These are phyloP conservation scores for Candida easanensis DNA, from an alignment of 805 yeast genomes.

Conservation along the genomic window DNA sequence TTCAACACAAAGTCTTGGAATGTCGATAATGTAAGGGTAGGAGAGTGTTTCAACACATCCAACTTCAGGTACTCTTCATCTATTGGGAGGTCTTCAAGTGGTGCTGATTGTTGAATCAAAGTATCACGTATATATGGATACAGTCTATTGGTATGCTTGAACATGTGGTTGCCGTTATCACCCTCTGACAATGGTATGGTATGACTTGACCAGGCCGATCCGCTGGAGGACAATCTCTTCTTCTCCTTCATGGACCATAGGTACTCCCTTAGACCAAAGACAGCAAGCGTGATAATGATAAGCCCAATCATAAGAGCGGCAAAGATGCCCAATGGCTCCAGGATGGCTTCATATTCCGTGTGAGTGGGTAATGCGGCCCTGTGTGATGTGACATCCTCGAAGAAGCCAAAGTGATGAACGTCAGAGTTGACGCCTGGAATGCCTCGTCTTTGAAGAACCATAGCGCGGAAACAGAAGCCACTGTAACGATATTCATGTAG, in stretches of 20 bases:
- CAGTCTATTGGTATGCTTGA: conserved; percentile 16
- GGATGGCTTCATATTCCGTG: conserved; percentile 21
- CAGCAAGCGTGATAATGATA: conserved; percentile 18
- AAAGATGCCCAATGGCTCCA: conserved; percentile 27
- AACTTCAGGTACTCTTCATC: conserved; percentile 3
- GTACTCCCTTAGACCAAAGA: conserved; percentile 31
- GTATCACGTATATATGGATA: conserved; percentile 16
- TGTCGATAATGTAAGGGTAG: not conserved
- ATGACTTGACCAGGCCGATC: conserved; percentile 21
- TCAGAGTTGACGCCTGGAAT: conserved; percentile 29
- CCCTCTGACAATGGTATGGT: conserved; percentile 7
- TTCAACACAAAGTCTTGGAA: not conserved
- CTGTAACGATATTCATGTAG: too few species aligned
- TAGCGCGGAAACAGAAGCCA: too few species aligned
- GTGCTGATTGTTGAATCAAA: not conserved
- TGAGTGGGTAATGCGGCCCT: conserved; percentile 9
- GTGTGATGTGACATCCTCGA: conserved; percentile 25
- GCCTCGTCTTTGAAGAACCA: conserved; percentile 13
- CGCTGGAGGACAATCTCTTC: conserved; percentile 18
- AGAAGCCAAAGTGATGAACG: conserved; percentile 27
- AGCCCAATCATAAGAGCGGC: conserved; percentile 18
- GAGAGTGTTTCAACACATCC: conserved; percentile 13
- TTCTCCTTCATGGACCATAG: conserved; percentile 18
- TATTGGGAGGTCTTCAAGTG: not conserved
- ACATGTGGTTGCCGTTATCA: not conserved